A percentile compares a stretch with the other conserved stretches of the same genome.
These are phyloP conservation scores for Candida michaelii DNA, from an alignment of 805 yeast species.

Conservation along the genomic window DNA sequence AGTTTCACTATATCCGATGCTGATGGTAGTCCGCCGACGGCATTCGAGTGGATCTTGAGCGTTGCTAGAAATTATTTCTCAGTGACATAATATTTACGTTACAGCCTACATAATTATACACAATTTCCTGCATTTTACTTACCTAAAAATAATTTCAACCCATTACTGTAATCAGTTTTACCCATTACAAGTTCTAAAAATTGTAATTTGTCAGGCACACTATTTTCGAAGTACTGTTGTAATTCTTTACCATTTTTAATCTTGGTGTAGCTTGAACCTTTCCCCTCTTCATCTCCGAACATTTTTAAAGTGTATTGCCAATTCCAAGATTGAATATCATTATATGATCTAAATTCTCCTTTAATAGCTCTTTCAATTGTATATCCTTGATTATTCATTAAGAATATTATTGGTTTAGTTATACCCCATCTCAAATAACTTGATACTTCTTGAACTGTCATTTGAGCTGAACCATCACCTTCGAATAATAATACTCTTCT, in stretches of 20 bases:
- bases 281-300: slow-evolving; percentile 51
- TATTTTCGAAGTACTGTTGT: slow-evolving; percentile 8
- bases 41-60: no score
- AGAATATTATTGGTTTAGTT: slow-evolving; percentile 57
- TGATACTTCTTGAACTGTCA: slow-evolving; percentile 86
- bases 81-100: no score
- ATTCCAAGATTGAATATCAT: slow-evolving; percentile 81
- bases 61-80: no score
- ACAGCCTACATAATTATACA: no score
- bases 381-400: slow-evolving; percentile 85
- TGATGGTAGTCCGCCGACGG: no score
- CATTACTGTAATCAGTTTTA: slow-evolving; percentile 26
- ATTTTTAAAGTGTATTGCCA: slow-evolving; percentile 69
- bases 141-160: slow-evolving; percentile 19
- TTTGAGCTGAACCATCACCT: slow-evolving; percentile 95
- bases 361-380: slow-evolving; percentile 85
- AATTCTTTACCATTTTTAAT: slow-evolving; percentile 21
- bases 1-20: no score
- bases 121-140: no score
- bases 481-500: slow-evolving; percentile 70
- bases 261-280: slow-evolving; percentile 22
- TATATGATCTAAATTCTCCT: slow-evolving; percentile 75
- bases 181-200: slow-evolving; percentile 26
- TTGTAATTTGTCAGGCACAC: slow-evolving; percentile 19
- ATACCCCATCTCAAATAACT: slow-evolving; percentile 59